These are phyloP conservation scores for Pluteus cervinus DNA, from an alignment of 768 basidiomycete species.

Conservation along the genomic window DNA sequence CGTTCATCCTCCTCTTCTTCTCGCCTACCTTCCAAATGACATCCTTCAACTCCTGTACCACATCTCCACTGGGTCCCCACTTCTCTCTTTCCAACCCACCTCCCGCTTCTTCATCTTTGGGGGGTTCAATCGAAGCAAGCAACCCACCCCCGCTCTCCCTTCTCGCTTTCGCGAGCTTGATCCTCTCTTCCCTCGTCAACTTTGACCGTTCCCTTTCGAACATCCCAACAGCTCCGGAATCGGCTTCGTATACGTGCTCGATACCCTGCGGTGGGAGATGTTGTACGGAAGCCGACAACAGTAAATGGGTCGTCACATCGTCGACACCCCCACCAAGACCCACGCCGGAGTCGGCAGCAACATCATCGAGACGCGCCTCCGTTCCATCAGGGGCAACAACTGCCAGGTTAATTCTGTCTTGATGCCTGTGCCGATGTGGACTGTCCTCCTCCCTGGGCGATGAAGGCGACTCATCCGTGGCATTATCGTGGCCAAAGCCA, in stretches of 20 bases:
- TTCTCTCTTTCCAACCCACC: slow-evolving; percentile 26
- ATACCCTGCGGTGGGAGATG: slow-evolving; percentile 61
- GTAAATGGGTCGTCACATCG: slow-evolving; percentile 51
- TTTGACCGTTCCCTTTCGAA: slow-evolving; percentile 58
- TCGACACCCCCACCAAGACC: slow-evolving; percentile 27
- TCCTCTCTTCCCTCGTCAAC: slow-evolving; percentile 71
- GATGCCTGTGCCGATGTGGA: too few species aligned
- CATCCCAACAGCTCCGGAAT: slow-evolving; percentile 32
- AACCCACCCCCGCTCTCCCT: slow-evolving; percentile 35
- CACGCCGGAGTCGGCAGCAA: slow-evolving; percentile 20
- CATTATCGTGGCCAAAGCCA: slow-evolving; percentile 44
- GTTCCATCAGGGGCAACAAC: slow-evolving; percentile 12
- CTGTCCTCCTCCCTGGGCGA: slow-evolving; percentile 21
- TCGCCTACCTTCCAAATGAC: slow-evolving; percentile 86
- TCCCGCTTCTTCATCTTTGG: slow-evolving; percentile 10
- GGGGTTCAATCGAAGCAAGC: slow-evolving; percentile 9
- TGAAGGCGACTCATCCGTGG: slow-evolving; percentile 37
- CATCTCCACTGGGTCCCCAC: slow-evolving; percentile 74
- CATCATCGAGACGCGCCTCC: slow-evolving; percentile 14
- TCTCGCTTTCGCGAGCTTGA: slow-evolving; percentile 48
- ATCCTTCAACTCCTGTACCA: slow-evolving; percentile 80
- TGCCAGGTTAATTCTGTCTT: slow-evolving; percentile 11
- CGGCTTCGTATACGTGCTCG: slow-evolving; percentile 82
- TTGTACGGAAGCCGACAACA: slow-evolving; percentile 41
- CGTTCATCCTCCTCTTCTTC: slow-evolving; percentile 52